Evolutionary conservation across 108 stramenopile genomes (phyloP), one percentile per base, ranked within the genome.

Genomic region (Tribonema minus): DNA sequence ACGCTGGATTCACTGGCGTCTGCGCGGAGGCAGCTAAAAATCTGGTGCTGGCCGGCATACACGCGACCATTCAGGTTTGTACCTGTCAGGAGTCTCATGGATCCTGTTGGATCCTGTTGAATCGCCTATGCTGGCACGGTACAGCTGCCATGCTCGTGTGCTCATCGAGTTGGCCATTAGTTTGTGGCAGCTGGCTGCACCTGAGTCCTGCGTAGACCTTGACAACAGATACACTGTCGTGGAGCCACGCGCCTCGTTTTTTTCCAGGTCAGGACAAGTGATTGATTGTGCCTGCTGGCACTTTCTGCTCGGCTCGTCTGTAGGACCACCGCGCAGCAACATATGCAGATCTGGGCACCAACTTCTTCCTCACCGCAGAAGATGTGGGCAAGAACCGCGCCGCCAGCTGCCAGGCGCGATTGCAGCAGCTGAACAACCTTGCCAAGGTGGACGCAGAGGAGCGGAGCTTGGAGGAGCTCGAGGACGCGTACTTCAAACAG

Each of bases 351-450:
- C 33, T 87, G 31, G 79, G 85, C 25, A 84, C 84, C 25, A 83
- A 86, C 58, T 87, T 86, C 65, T 87, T 85, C 37, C 78, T 86
- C 28, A n/a, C 46, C 9, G 61, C 63, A 3, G 65, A 84, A 9
- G 80, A 80, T 58, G 58, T 87, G 27, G 86, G 86, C 28, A 75
- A 54, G 38, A 85, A 84, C 76, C 66, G 86, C 3, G 86, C 84
- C 15, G 86, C 76, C 58, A 83, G 80, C 36, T 68, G 81, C 34
- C 82, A 89, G 74, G 88, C 90, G 9, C 71, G 90, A 54, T 86
- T 95, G 12, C 90, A 92, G 68, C 93, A 92, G 64, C 86, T 96
- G 82, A 96, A 96, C 90, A 91, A 90, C 2, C 75, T 95, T 9
- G 82, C 92, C 70, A 54, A 46, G 3, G 95, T 92, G 63, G 75